Base-by-base conservation (phyloP, 2,329 filamentous ascomycete species). In the Delphinella strobiligena region DNA sequence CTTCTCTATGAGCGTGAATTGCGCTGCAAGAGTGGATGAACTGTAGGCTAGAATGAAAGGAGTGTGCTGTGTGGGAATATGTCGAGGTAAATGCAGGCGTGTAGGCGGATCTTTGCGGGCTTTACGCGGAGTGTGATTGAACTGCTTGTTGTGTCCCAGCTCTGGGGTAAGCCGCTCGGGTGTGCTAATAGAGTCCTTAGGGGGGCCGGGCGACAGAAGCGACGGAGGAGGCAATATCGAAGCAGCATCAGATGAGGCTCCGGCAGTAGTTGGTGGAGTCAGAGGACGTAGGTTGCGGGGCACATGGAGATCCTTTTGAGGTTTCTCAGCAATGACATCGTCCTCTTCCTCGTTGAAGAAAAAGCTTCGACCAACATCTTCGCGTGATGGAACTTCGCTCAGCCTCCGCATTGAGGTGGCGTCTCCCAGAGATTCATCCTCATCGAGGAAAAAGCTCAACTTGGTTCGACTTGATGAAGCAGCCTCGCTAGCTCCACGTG, bases 1-100 rank as follows among this genome's bases (percentile, higher is more conserved):
- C 56, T 89, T 88, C 54, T 91, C 84, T 34, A 91, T 84, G 24
- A 91, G 69, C 0, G 83, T 89, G 49, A 91, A 84, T 51, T 91
- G 84, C 56, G 88, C 80, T 2, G 84, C 84, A 18, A 91, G 68
- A 3, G 80, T 66, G 49, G 85, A 78, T 4, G 84, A 86, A 51
- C 87, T 82, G 49, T 87, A 88, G 0, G 82, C 82, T 17, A 91
- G 67, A 41, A 87, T 79, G 57, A 91, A 91, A 0, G 84, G 84
- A 27, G 89, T 60, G 56, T 91, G 84, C 3, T 41, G 34, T 9
- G 45, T 37, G 10, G 39, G 39, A 11, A 41, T 27, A 11, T 41
- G 31, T 4, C 39, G 39, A 16, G 39, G 22, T 7, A 27, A 12
- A 12, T 27, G 22, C 7, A 27, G 22, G 7, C 22, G 22, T 27